Evolutionary conservation across 345 rosid species (phyloP), one percentile per base, ranked within the genome.

Genomic region (Geranium rotundifolium): DNA sequence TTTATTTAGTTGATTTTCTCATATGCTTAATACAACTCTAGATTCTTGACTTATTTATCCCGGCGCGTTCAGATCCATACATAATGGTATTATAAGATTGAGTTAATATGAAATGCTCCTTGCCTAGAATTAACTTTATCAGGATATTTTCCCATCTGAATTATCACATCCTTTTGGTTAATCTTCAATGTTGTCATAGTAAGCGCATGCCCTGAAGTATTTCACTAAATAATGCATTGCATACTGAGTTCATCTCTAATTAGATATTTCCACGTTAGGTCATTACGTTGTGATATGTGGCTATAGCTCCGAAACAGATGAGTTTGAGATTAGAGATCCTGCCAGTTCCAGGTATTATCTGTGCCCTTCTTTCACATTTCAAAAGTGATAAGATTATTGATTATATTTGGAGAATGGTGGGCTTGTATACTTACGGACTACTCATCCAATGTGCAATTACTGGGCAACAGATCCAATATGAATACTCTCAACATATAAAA

Each of bases 261-360:
- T 8, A 46, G 15, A 46, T 10, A 46, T 46, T 64, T 39, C 19
- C 29, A 60, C 27, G 62, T 65, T 65, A 93, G 99, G 99, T 75
- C 99, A 93, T 66, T 88, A 93, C 67, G 77, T 93, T 17, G 75
- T 93, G 73, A 88, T 90, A 73, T 90, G 96, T 41, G 96, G 97
- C 70, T 93, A 90, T 64, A 95, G 90, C 67, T 73, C 89, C 34
- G 69, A 39, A 27, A 69, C 72, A 12, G 89, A 95, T 70, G 97
- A 88, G 80, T 95, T 90, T 58, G 97, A 95, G 82, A 95, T 95
- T 61, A 87, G 92, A 77, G 96, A 95, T 78, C 99, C 99, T 58
- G 95, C 96, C 65, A 83, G 89, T 86, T 75, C 92, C 67, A 74
- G 87, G 99, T 93, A 83, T 69, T 58, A 50, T 31, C 61, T 55